phyloP scores from a whole-genome alignment of 768 basidiomycete genomes.

The Russula lepida region DNA sequence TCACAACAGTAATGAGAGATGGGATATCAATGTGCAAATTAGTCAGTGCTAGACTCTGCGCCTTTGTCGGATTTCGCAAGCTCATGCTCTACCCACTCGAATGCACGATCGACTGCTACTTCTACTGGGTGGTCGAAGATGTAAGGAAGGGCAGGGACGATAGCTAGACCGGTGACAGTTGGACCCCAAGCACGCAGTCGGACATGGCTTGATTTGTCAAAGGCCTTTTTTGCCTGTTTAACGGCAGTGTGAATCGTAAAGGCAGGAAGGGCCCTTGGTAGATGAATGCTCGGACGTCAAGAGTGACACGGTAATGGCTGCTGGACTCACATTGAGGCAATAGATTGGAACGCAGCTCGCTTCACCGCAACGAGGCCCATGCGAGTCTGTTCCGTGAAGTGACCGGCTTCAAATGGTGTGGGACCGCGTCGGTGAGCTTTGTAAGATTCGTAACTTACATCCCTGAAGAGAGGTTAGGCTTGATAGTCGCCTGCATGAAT shows the following conservation, averaged over 20 bases:
- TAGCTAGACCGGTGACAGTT: constrained; percentile 60
- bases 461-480: constrained; percentile 29
- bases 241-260: constrained; percentile 82
- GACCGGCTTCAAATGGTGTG: constrained; percentile 52
- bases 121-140: constrained; percentile 78
- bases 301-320: not conserved
- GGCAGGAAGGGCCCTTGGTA: constrained; percentile 65
- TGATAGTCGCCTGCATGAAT: not conserved
- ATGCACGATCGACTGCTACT: constrained; percentile 53
- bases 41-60: constrained; percentile 25
- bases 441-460: constrained; percentile 75
- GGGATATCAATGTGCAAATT: not conserved
- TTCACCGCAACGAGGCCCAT: constrained; percentile 64
- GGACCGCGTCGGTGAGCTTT: constrained; percentile 66
- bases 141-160: constrained; percentile 67
- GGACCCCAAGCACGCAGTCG: constrained; percentile 67
- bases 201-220: constrained; percentile 48
- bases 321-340: constrained; percentile 65
- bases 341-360: constrained; percentile 70
- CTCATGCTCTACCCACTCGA: constrained; percentile 60
- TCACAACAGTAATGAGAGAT: not conserved
- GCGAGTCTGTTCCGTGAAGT: constrained; percentile 63
- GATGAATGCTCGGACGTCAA: not conserved
- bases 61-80: constrained; percentile 34
- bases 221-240: constrained; percentile 59